Conservation (phyloP, 2,329 filamentous ascomycete species). For the Aspergillus sp. region DNA sequence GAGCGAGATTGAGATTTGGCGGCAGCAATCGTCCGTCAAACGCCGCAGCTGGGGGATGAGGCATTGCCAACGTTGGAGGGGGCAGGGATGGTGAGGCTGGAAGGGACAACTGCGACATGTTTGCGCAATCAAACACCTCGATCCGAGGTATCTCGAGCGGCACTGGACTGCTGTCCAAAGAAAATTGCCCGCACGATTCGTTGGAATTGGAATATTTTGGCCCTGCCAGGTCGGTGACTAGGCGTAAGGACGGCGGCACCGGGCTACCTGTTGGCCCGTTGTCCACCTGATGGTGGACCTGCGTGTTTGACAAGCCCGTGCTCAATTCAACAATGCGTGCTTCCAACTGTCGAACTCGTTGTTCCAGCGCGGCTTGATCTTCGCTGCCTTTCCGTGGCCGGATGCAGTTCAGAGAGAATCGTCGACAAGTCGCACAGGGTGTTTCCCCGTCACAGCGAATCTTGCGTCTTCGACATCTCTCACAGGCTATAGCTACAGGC, state of each 20-base stretch:
- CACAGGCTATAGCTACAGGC: conserved; percentile 12
- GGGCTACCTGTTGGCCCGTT: neutral
- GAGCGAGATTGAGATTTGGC: neutral
- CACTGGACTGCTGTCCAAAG: neutral
- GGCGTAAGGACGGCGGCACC: neutral
- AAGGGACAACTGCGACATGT: neutral
- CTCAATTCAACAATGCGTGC: conserved; percentile 12
- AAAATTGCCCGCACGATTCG: neutral
- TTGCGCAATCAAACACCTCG: conserved; percentile 12
- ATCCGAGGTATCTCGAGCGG: conserved; percentile 12
- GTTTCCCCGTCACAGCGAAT: conserved; percentile 18
- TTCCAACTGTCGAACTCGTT: conserved; percentile 13
- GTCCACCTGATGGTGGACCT: neutral
- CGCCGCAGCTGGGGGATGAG: neutral
- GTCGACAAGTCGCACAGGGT: conserved; percentile 15
- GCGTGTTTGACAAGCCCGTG: neutral
- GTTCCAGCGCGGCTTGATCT: conserved; percentile 8
- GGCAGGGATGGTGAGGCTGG: conserved; percentile 7
- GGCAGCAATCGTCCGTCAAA: conserved; percentile 4
- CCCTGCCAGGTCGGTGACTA: neutral
- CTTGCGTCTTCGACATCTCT: conserved; percentile 15
- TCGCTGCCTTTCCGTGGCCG: conserved; percentile 11
- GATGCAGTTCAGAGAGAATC: conserved; percentile 13
- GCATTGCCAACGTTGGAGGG: neutral
- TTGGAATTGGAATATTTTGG: neutral